Conservation (phyloP, 768 basidiomycete genomes). For the Piloderma croceum region DNA sequence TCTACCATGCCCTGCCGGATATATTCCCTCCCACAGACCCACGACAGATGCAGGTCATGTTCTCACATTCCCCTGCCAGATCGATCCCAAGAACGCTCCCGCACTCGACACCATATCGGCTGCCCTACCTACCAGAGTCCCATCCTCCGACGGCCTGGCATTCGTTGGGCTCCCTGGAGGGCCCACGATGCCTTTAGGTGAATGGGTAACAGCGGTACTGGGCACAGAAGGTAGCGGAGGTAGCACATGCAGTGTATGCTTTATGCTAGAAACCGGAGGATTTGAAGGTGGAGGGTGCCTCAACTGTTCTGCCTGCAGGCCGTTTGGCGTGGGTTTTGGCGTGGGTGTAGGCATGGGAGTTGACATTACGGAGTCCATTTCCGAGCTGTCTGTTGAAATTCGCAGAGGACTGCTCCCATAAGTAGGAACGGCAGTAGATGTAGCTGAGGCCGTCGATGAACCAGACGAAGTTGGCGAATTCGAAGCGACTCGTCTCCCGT, state of each 20-base stretch:
- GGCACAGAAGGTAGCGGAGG: not conserved
- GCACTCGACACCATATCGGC: conserved; percentile 79
- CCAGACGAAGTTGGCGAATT: no score
- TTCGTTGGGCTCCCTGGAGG: not conserved
- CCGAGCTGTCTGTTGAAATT: conserved; percentile 23
- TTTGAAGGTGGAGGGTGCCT: no score
- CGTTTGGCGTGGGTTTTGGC: no score
- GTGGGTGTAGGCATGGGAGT: conserved; percentile 4
- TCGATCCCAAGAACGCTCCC: conserved; percentile 64
- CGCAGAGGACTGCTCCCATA: conserved; percentile 14
- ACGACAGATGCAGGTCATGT: no score
- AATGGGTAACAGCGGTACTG: not conserved
- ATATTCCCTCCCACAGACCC: no score
- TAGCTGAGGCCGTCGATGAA: conserved; percentile 25
- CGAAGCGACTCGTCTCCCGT: conserved; percentile 11
- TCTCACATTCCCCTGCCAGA: no score
- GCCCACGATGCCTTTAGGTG: not conserved
- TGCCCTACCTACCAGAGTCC: conserved; percentile 47
- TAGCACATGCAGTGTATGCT: no score
- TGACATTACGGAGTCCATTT: conserved; percentile 16
- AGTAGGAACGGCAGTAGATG: conserved; percentile 9
- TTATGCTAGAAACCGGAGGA: conserved; percentile 19
- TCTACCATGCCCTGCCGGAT: no score
- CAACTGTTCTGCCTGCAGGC: no score
- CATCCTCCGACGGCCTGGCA: not conserved